Base-by-base conservation (phyloP, 805 yeast species). In the Cyberlindnera xishuangbannaensis region DNA sequence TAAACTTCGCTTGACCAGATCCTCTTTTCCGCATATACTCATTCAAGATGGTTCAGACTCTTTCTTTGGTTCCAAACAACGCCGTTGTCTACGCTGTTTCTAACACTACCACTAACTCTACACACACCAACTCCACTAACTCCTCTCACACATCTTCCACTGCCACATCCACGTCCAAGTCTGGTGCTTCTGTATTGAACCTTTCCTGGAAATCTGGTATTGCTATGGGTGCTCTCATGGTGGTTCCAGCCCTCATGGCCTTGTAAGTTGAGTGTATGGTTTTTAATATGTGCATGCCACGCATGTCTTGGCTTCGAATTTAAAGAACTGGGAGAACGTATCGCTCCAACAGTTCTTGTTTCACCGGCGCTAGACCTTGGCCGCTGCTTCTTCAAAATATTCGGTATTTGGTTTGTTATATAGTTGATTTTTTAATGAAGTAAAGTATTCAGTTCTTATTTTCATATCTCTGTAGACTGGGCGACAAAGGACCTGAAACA, bases 131-230 rank as follows among this genome's bases (percentile, higher is more conserved):
- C 36, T 26, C 40, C 27, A 26, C 44, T 28, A 33, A 27, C 33
- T 16, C 47, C 32, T 20, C 23, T 12, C 9, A 20, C 23, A n/a
- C n/a, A n/a, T 20, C 23, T 12, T 20, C 23, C 12, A 12, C 12
- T 9, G 27, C 41, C n/a, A 22, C 44, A 14, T 26, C 56, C 13
- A 18, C 54, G n/a, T 44, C 50, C 25, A 49, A 46, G 29, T 59
- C 56, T 17, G 58, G 55, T 26, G 37, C 55, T 18, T 47, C 44
- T 31, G 50, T 46, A 25, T 53, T 61, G 32, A 58, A 60, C 41
- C 49, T 58, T 50, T 52, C 61, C 32, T 56, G 71, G 71, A 57
- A 64, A 43, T 52, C 58, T 40, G 66, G 64, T 51, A 50, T 54
- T 20, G 61, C 59, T 23, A 43, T 62, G 40, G 64, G 62, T 48